Conservation (phyloP, 805 yeast genomes). For the Saccharomycopsis javanensis region DNA sequence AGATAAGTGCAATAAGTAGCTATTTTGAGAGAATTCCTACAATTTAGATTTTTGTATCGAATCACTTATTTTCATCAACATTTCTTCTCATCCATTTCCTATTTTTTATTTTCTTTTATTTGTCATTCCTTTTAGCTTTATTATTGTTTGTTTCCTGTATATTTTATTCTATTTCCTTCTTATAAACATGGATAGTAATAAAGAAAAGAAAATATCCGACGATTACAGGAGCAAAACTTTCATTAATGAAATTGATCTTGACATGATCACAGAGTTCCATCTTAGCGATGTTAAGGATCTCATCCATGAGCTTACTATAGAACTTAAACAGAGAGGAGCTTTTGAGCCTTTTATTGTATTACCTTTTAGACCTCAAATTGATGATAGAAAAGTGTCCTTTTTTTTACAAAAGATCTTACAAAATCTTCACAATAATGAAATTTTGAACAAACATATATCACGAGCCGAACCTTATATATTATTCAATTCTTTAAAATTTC, state of each 20-base stretch:
- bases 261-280: slow-evolving; percentile 34
- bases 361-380: slow-evolving; percentile 66
- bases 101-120: background rate
- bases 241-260: slow-evolving; percentile 17
- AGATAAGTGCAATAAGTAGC: too few relatives aligned
- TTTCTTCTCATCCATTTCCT: too few relatives aligned
- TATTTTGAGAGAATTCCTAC: too few relatives aligned
- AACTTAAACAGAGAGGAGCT: slow-evolving; percentile 58
- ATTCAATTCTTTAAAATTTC: slow-evolving; percentile 64
- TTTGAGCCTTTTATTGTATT: slow-evolving; percentile 65
- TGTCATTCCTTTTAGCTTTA: background rate
- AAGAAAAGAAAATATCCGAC: background rate
- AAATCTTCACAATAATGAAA: slow-evolving; percentile 23
- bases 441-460: slow-evolving; percentile 34
- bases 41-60: too few relatives aligned
- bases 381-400: slow-evolving; percentile 47
- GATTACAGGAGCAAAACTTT: slow-evolving; percentile 15
- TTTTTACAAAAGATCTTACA: slow-evolving; percentile 45
- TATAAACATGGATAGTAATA: background rate
- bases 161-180: background rate
- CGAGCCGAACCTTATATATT: slow-evolving; percentile 59
- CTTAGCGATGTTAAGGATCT: slow-evolving; percentile 56
- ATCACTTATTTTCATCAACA: too few relatives aligned
- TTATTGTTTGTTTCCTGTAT: background rate
- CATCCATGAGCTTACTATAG: slow-evolving; percentile 62